phyloP scores from a whole-genome alignment of 1,284 basidiomycete genomes.

The Peniophora sp. region DNA sequence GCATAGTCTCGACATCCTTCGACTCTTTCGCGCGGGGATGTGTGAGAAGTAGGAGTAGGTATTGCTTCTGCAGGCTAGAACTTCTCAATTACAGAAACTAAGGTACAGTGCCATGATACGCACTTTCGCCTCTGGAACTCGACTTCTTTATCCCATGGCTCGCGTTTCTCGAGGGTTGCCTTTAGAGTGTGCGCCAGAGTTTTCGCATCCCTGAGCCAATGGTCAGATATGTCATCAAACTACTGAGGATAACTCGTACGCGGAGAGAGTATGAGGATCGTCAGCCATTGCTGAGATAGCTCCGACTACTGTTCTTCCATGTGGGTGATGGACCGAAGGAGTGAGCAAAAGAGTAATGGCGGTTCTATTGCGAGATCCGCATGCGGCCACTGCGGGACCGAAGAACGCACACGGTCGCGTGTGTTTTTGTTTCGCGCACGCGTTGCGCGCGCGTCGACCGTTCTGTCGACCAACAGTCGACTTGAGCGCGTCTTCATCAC shows the following conservation, averaged over 20 bases:
- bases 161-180: constrained; percentile 59
- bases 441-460: no score
- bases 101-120: constrained; percentile 19
- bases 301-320: not conserved
- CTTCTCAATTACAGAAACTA: constrained; percentile 7
- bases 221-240: constrained; percentile 2
- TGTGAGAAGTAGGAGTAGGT: constrained; percentile 68
- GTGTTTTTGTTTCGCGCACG: no score
- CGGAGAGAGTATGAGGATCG: constrained; percentile 11
- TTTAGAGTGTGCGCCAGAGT: constrained; percentile 60
- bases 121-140: constrained; percentile 82
- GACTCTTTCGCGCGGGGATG: constrained; percentile 72
- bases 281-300: constrained; percentile 10
- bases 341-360: not conserved
- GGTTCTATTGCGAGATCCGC: not conserved
- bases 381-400: not conserved
- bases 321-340: not conserved
- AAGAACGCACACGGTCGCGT: no score
- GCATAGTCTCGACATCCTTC: constrained; percentile 72
- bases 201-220: constrained; percentile 55
- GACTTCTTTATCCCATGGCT: constrained; percentile 78
- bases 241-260: constrained; percentile 5
- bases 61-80: constrained; percentile 65
- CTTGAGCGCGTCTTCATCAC: no score
- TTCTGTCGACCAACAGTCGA: no score